Conservation (phyloP, 164 flowering plant genomes). For the Euptelea pleiosperma region DNA sequence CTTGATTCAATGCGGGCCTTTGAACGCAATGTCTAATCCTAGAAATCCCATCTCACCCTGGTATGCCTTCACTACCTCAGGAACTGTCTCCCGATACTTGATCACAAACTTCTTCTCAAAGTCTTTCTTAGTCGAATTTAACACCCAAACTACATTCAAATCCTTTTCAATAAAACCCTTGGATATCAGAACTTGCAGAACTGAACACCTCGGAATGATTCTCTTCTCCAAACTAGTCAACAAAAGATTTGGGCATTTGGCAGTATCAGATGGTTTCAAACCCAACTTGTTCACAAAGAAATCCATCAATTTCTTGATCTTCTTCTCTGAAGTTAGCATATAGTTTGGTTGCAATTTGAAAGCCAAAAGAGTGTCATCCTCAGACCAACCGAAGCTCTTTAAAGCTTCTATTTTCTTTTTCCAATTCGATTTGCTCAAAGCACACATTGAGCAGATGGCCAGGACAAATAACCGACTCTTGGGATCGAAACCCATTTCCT, state of each 20-base stretch:
- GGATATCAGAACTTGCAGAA: background rate
- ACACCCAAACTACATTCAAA: background rate
- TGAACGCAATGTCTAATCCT: no score
- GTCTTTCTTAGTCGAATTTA: background rate
- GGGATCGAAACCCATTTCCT: conserved; percentile 8
- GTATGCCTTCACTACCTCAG: conserved; percentile 10
- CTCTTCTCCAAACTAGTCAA: conserved; percentile 10
- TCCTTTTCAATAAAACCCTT: background rate
- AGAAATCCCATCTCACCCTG: conserved; percentile 2
- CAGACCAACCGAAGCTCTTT: conserved; percentile 8
- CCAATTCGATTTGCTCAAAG: background rate
- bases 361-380: background rate
- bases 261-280: background rate
- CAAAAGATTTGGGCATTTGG: background rate
- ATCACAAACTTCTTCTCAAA: conserved; percentile 5
- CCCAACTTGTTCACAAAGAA: conserved; percentile 7
- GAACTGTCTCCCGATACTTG: background rate
- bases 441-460: background rate
- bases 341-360: conserved; percentile 2
- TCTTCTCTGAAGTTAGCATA: conserved; percentile 10
- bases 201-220: conserved; percentile 8
- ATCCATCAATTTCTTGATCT: conserved; percentile 2
- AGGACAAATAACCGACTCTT: background rate
- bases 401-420: conserved; percentile 2
- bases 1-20: no score